phyloP scores from a whole-genome alignment of 108 stramenopile genomes.

The Aurantiochytrium sp. region DNA sequence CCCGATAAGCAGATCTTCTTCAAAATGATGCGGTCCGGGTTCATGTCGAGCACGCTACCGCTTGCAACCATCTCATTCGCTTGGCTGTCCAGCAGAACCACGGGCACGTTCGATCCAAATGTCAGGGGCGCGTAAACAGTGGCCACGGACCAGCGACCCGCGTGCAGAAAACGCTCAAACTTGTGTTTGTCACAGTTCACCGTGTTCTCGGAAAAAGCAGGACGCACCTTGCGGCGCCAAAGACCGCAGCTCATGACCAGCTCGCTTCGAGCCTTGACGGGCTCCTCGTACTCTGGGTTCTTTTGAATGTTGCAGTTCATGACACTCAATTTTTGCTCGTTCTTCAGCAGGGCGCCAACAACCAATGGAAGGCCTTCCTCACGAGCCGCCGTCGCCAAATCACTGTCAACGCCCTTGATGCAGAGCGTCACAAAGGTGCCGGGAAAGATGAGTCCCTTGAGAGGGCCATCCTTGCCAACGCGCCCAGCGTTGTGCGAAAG shows the following conservation, averaged over 20 bases:
- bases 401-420: conserved; percentile 57
- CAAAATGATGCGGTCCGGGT: conserved; percentile 90
- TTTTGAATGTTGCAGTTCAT: conserved; percentile 86
- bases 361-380: conserved; percentile 54
- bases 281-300: background rate
- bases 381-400: conserved; percentile 35
- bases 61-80: conserved; percentile 63
- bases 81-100: conserved; percentile 31
- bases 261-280: background rate
- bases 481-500: background rate
- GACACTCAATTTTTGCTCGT: conserved; percentile 89
- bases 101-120: conserved; percentile 72
- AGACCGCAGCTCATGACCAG: conserved; percentile 59
- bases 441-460: conserved; percentile 65
- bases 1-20: conserved; percentile 95
- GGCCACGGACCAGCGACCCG: conserved; percentile 75
- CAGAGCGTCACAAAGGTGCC: conserved; percentile 77
- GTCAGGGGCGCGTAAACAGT: conserved; percentile 85
- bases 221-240: conserved; percentile 77
- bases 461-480: background rate
- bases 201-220: conserved; percentile 87
- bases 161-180: conserved; percentile 86
- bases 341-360: conserved; percentile 73
- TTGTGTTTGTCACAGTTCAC: conserved; percentile 97
- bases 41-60: conserved; percentile 81